phyloP scores from a whole-genome alignment of 2,329 filamentous ascomycete species.

The Cyclaneusma minus region DNA sequence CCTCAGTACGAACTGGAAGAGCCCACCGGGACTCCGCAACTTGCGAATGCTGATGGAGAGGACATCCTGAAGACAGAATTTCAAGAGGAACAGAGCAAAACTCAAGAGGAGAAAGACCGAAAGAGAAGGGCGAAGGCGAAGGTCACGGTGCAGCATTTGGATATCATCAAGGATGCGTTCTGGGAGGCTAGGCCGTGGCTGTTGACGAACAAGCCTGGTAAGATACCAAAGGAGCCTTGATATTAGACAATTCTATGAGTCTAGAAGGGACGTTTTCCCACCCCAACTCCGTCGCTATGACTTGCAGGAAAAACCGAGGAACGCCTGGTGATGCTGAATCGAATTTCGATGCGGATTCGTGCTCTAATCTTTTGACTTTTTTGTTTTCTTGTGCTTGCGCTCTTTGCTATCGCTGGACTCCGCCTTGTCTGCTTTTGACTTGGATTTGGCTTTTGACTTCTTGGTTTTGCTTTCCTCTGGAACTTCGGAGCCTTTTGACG shows the following conservation, averaged over 20 bases:
- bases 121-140: slow-evolving; percentile 69
- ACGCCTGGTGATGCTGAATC: too few relatives aligned
- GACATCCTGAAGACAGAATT: slow-evolving; percentile 32
- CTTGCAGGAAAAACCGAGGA: too few relatives aligned
- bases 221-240: slow-evolving; percentile 41
- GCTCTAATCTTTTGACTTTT: slow-evolving; percentile 15
- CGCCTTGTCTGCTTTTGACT: slow-evolving; percentile 12
- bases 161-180: slow-evolving; percentile 92
- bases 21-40: slow-evolving; percentile 20
- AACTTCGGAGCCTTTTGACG: slow-evolving; percentile 11
- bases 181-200: slow-evolving; percentile 83
- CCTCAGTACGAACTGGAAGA: slow-evolving; percentile 58
- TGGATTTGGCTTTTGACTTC: slow-evolving; percentile 19
- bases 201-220: slow-evolving; percentile 57
- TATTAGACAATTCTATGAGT: too few relatives aligned
- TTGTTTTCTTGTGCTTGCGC: slow-evolving; percentile 12
- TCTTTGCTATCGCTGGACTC: slow-evolving; percentile 13
- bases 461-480: slow-evolving; percentile 10
- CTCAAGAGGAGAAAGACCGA: slow-evolving; percentile 68
- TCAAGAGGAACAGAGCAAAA: slow-evolving; percentile 49
- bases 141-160: slow-evolving; percentile 71
- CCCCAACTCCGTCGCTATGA: too few relatives aligned
- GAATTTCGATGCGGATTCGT: too few relatives aligned
- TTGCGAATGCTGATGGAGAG: slow-evolving; percentile 23
- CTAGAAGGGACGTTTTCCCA: too few relatives aligned